phyloP scores from a whole-genome alignment of 139 green algal genomes.

The Chlamydomonas applanata region DNA sequence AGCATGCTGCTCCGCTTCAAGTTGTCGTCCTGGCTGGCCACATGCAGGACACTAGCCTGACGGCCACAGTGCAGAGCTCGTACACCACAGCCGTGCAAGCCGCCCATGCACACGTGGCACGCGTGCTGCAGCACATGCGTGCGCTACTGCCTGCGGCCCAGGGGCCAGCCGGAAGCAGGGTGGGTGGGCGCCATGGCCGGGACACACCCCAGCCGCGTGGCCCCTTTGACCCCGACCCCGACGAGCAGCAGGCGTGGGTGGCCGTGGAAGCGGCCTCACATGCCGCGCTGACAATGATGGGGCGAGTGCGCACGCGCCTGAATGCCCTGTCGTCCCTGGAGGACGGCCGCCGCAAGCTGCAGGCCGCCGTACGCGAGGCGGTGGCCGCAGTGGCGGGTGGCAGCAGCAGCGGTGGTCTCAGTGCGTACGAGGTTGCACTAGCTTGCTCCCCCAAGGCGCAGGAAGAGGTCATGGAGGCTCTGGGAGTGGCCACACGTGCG shows the following conservation, averaged over 20 bases:
- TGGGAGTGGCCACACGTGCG: not conserved
- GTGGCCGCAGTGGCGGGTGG: not conserved
- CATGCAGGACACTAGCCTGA: slow-evolving; percentile 5
- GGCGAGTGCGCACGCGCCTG: not conserved
- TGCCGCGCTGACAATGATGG: not conserved
- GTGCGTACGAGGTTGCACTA: not conserved
- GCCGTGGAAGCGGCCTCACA: not conserved
- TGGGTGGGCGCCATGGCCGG: not conserved
- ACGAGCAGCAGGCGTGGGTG: not conserved
- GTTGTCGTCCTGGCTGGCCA: not conserved
- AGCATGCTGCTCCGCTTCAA: no score
- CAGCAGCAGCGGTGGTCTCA: no score
- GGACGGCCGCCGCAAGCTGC: not conserved
- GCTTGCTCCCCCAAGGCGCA: not conserved
- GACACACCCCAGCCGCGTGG: not conserved
- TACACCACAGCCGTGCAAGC: not conserved
- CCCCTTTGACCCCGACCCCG: no score
- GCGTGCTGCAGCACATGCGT: not conserved
- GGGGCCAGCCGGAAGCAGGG: not conserved
- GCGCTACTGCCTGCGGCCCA: no score
- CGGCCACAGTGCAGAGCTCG: not conserved
- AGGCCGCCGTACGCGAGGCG: not conserved
- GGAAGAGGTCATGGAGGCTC: not conserved
- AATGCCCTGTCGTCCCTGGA: not conserved
- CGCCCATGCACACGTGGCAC: not conserved